Conservation (phyloP, 768 basidiomycete genomes). For the Zangia roseola region DNA sequence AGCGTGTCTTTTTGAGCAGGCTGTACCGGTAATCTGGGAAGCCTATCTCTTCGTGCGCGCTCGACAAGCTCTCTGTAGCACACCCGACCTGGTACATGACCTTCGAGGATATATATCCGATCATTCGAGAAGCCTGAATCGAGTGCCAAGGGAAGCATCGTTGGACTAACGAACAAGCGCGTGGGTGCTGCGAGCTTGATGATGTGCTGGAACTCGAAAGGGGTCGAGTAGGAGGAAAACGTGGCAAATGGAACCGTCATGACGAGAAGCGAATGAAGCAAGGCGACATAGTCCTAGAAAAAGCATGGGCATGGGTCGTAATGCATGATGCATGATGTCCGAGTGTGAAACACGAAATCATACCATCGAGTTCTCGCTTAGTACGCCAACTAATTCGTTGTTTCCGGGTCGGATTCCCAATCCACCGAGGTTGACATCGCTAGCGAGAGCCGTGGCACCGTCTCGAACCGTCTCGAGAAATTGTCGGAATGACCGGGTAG, state of each 20-base stretch:
- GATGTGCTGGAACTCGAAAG: slow-evolving; percentile 53
- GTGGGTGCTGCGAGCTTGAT: slow-evolving; percentile 49
- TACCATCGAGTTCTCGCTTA: slow-evolving; percentile 70
- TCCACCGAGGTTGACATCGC: slow-evolving; percentile 51
- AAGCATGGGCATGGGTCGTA: background rate
- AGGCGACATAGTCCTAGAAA: slow-evolving; percentile 49
- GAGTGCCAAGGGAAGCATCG: slow-evolving; percentile 41
- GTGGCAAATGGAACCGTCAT: slow-evolving; percentile 52
- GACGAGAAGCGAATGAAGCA: slow-evolving; percentile 48
- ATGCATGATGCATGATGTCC: background rate
- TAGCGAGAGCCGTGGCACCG: slow-evolving; percentile 55
- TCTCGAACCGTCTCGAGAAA: slow-evolving; percentile 51
- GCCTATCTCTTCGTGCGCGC: slow-evolving; percentile 33
- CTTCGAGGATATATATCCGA: slow-evolving; percentile 49
- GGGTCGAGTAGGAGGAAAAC: slow-evolving; percentile 54
- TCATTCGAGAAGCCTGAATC: slow-evolving; percentile 38
- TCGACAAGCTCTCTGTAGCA: slow-evolving; percentile 47
- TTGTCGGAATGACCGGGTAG: slow-evolving; percentile 44
- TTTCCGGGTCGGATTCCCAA: too few species aligned
- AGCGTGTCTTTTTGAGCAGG: slow-evolving; percentile 53
- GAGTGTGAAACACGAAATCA: background rate
- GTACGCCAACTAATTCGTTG: too few species aligned
- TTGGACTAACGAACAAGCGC: slow-evolving; percentile 51
- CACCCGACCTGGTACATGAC: slow-evolving; percentile 37
- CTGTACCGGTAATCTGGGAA: slow-evolving; percentile 42